Evolutionary conservation across 2,329 filamentous ascomycete genomes (phyloP).

Genomic region (Stemphylium vesicarium): DNA sequence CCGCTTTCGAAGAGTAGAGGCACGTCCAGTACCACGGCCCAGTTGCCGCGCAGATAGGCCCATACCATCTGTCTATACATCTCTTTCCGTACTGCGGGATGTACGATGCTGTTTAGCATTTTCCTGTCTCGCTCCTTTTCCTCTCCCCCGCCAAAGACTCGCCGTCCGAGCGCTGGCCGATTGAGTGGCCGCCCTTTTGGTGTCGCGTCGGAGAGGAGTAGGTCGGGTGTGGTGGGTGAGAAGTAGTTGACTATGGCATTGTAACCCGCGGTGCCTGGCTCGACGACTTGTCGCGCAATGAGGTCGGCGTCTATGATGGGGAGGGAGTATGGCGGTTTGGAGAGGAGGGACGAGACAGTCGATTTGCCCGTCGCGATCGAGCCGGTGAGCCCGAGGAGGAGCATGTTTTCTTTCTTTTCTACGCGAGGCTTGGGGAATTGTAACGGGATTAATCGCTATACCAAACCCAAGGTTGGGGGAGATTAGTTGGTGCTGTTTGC

Average conservation of each 20-base stretch:
- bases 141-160: conserved; percentile 82
- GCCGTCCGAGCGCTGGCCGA: conserved; percentile 79
- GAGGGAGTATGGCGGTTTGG: conserved; percentile 79
- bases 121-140: conserved; percentile 74
- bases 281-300: conserved; percentile 90
- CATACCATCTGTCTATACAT: conserved; percentile 78
- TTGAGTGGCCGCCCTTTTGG: conserved; percentile 79
- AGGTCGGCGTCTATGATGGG: conserved; percentile 95
- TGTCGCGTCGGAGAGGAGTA: conserved; percentile 68
- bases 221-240: conserved; percentile 79
- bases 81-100: conserved; percentile 83
- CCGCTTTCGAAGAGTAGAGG: conserved; percentile 89
- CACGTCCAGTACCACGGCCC: conserved; percentile 92
- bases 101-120: conserved; percentile 87
- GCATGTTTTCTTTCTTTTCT: conserved; percentile 62
- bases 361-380: conserved; percentile 99
- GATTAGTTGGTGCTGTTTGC: conserved; percentile 1
- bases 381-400: conserved; percentile 93
- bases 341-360: conserved; percentile 85
- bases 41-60: conserved; percentile 75
- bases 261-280: conserved; percentile 87
- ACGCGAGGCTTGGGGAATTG: not conserved
- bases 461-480: not conserved
- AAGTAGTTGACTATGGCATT: conserved; percentile 82
- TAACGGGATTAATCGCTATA: not conserved